Conservation (phyloP, 225 moss, liverwort and hornwort species). For the Straminergon stramineum region DNA sequence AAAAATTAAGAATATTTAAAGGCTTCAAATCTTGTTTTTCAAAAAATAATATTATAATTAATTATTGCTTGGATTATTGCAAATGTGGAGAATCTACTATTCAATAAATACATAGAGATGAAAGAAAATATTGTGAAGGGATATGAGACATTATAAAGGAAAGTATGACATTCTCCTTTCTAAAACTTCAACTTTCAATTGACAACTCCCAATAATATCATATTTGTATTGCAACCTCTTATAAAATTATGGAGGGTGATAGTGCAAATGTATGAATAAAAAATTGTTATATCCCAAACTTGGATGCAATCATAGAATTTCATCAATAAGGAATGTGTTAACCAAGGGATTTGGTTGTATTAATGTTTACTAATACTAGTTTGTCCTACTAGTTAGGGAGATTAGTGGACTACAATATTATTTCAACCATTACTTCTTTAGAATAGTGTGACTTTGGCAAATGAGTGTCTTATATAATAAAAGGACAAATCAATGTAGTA, state of each 20-base stretch:
- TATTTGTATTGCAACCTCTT: not conserved
- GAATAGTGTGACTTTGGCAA: not conserved
- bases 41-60: not conserved
- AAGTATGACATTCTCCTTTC: not conserved
- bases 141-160: not conserved
- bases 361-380: fast-evolving
- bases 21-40: too few species aligned
- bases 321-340: not conserved
- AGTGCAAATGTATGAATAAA: not conserved
- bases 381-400: not conserved
- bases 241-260: not conserved
- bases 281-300: fast-evolving
- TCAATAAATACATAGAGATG: not conserved
- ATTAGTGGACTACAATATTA: not conserved
- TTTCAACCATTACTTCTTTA: not conserved
- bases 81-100: fast-evolving
- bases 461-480: not conserved
- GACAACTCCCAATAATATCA: not conserved
- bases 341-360: not conserved
- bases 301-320: not conserved
- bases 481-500: not conserved
- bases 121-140: not conserved
- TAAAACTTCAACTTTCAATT: not conserved
- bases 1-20: not conserved
- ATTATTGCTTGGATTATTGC: not conserved